A percentile compares a stretch with the other conserved stretches of the same genome.
These are phyloP conservation scores for Fusarium buharicum DNA, from an alignment of 2,329 filamentous ascomycete genomes.

Conservation along the genomic window DNA sequence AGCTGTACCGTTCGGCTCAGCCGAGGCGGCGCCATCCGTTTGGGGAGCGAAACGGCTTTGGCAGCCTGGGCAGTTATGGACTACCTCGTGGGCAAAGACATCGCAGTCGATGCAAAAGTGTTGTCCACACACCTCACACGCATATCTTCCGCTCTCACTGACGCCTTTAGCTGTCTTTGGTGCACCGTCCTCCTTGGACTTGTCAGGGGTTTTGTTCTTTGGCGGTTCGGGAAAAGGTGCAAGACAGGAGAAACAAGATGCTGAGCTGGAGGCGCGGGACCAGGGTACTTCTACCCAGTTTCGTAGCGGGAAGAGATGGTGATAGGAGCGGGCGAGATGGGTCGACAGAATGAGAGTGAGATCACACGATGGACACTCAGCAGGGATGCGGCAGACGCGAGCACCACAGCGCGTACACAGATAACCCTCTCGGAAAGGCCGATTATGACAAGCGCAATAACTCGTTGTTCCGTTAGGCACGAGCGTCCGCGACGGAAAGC, in stretches of 20 bases:
- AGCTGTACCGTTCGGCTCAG: conserved; percentile 47
- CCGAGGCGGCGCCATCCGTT: conserved; percentile 28
- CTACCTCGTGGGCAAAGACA: conserved; percentile 90
- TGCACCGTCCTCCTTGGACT: conserved; percentile 36
- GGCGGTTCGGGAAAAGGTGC: conserved; percentile 71
- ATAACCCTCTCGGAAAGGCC: conserved; percentile 85
- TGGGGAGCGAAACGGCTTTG: conserved; percentile 58
- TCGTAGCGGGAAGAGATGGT: conserved; percentile 87
- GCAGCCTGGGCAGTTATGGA: conserved; percentile 97
- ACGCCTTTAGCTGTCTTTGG: conserved; percentile 66
- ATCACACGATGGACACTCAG: conserved; percentile 90
- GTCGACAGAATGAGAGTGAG: conserved; percentile 95
- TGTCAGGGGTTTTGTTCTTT: conserved; percentile 35
- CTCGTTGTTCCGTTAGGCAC: conserved; percentile 72
- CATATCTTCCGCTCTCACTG: conserved; percentile 88
- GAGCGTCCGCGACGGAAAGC: conserved; percentile 88
- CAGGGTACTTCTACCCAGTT: conserved; percentile 94
- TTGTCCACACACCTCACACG: conserved; percentile 84
- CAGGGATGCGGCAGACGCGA: conserved; percentile 89
- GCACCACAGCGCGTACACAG: conserved; percentile 87
- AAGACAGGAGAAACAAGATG: conserved; percentile 82
- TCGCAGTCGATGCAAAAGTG: conserved; percentile 99
- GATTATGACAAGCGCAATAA: conserved; percentile 91
- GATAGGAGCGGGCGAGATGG: conserved; percentile 90
- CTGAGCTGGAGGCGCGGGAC: conserved; percentile 71